These are phyloP conservation scores for Ulmus americana DNA, from an alignment of 331 rosid species.

Conservation along the genomic window DNA sequence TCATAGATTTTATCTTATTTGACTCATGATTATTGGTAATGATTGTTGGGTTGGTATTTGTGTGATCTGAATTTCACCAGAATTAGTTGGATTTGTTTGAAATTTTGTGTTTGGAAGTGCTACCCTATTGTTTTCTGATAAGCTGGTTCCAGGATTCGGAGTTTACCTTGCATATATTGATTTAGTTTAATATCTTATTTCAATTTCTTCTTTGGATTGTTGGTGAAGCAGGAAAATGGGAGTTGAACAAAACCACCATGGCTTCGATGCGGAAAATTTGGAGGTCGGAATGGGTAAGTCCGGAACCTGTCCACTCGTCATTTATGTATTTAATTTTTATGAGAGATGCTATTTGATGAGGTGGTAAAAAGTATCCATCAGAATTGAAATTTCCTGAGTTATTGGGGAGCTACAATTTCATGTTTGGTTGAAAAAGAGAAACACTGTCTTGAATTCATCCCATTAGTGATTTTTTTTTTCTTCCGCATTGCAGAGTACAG, in stretches of 20 bases:
- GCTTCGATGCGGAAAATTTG: constrained; percentile 62
- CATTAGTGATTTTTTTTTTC: constrained; percentile 15
- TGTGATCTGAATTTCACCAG: constrained; percentile 10
- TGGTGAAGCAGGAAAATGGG: constrained; percentile 60
- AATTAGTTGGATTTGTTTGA: constrained; percentile 1
- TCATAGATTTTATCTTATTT: neutral
- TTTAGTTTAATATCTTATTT: constrained; percentile 8
- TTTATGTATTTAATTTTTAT: constrained; percentile 8
- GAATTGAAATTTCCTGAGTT: neutral
- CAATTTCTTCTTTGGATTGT: neutral
- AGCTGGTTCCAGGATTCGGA: neutral
- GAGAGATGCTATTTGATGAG: neutral
- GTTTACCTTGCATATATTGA: neutral
- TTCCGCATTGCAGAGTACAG: constrained; percentile 70
- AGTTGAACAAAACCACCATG: constrained; percentile 42
- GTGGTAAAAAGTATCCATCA: neutral
- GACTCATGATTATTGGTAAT: neutral
- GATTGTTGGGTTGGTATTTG: neutral
- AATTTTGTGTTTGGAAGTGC: neutral
- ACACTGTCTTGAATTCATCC: constrained; percentile 10
- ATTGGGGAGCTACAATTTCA: neutral
- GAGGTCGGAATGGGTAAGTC: constrained; percentile 95
- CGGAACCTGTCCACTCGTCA: constrained; percentile 5
- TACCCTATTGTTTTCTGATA: neutral
- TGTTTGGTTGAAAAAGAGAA: neutral